Percentiles rank a stretch among this genome's conserved stretches.
Conservation (phyloP, 1,139 yeast genomes). For the Yarrowia galli region DNA sequence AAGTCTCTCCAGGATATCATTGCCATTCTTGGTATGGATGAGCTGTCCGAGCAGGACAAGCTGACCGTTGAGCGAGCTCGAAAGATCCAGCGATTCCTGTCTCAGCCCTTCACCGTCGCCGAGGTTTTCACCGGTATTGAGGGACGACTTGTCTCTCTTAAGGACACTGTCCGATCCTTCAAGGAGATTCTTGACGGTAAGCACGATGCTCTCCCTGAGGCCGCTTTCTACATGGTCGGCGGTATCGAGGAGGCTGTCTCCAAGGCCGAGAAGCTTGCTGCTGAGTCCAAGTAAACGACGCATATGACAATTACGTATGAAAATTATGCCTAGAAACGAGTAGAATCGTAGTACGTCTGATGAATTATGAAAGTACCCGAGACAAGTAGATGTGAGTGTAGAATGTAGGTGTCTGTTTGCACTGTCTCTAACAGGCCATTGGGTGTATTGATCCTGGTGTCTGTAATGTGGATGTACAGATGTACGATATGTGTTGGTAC, state of each 20-base stretch:
- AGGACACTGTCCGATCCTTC: conserved; percentile 94
- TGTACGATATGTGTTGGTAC: too few relatives aligned
- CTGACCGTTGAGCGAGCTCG: conserved; percentile 99
- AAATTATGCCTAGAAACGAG: conserved; percentile 37
- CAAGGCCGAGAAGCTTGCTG: conserved; percentile 98
- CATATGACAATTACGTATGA: conserved; percentile 40
- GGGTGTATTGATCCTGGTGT: too few relatives aligned
- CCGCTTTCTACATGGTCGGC: conserved; percentile 99
- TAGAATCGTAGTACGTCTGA: conserved; percentile 30
- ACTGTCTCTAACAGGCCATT: too few relatives aligned
- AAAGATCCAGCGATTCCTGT: conserved; percentile 99
- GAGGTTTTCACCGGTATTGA: conserved; percentile 99
- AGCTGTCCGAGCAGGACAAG: conserved; percentile 97
- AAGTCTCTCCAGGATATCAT: conserved; percentile 99
- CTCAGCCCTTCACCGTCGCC: conserved; percentile 99
- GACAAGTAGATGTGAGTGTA: conserved; percentile 1
- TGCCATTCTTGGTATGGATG: conserved; percentile 99
- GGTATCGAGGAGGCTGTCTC: conserved; percentile 98
- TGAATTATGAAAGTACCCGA: conserved; percentile 26
- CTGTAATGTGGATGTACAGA: too few relatives aligned
- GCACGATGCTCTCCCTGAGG: conserved; percentile 98
- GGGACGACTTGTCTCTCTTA: conserved; percentile 96
- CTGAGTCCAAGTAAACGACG: conserved; percentile 74
- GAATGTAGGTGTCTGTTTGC: too few relatives aligned
- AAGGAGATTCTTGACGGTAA: conserved; percentile 97